Evolutionary conservation across 2,329 filamentous ascomycete species (phyloP), one percentile per base, ranked within the genome.

Genomic region (Phaeosphaeria sp.): DNA sequence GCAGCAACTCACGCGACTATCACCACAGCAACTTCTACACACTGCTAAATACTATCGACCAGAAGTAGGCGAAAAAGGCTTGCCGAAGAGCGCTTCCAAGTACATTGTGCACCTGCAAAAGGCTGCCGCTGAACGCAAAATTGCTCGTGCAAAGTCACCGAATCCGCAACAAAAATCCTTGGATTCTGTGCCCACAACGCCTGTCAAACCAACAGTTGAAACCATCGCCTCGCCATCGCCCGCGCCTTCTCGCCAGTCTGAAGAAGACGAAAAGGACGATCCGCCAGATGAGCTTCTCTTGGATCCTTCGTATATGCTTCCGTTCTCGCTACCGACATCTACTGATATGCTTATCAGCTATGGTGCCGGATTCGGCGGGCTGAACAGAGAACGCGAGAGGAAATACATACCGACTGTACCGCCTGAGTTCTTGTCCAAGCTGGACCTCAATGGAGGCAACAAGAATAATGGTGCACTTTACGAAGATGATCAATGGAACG

Each of bases 321-420:
- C 95, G 0, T 99, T 99, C 75, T 90, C 90, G n/a, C 82, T 99
- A 25, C 95, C 95, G 1, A 97, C 94, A 1, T 95, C 92, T 56
- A 98, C 93, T 23, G 95, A 99, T 76, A 99, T 99, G 95, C 84
- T 98, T 48, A 87, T 99, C 48, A 94, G 89, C 65, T 99, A 96
- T 71, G 95, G 95, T 0, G 93, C 95, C 13, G 95, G 95, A 0
- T 95, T 98, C 71, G 95, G 95, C 5, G 95, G 95, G 0, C 82
- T 95, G 47, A 97, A 99, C 79, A 86, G 90, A 61, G 95, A 98
- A 78, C 85, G 93, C 55, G 95, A 96, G 77, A 85, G 92, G 65
- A 97, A 97, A 79, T 99, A 99, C 76, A 96, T 97, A 46, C 95
- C 95, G 1, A 96, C 92, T 0, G 91, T 99, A 52, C 94, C 95